These are phyloP conservation scores for Epichloe bromicola DNA, from an alignment of 2,329 filamentous ascomycete genomes.

Conservation along the genomic window DNA sequence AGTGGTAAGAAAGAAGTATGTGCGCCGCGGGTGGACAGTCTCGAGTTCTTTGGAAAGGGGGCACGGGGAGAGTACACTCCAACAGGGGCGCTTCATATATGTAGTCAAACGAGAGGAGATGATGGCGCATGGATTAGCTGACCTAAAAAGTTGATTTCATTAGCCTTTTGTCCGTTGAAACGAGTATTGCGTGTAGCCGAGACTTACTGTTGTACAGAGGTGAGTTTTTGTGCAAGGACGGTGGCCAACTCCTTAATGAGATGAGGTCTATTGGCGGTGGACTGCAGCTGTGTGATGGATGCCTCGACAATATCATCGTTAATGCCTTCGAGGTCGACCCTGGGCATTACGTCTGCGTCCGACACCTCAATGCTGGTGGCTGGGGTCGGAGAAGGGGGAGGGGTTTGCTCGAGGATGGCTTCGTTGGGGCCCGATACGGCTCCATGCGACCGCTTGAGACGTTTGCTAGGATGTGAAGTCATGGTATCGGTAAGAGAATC, in stretches of 20 bases:
- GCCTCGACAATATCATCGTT: conserved; percentile 92
- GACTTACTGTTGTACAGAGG: conserved; percentile 83
- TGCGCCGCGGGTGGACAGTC: conserved; percentile 80
- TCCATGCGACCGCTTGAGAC: conserved; percentile 66
- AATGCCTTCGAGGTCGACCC: conserved; percentile 61
- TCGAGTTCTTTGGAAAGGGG: conserved; percentile 89
- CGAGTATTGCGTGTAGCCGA: neutral
- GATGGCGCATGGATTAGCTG: conserved; percentile 87
- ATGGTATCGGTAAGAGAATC: conserved; percentile 17
- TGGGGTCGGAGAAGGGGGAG: conserved; percentile 29
- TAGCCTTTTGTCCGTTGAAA: neutral
- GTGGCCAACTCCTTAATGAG: conserved; percentile 86
- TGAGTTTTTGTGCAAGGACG: conserved; percentile 61
- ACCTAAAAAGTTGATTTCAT: conserved; percentile 40
- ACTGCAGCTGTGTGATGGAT: conserved; percentile 77
- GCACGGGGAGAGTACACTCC: conserved; percentile 67
- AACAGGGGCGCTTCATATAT: conserved; percentile 76
- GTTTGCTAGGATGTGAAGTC: conserved; percentile 42
- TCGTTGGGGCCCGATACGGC: conserved; percentile 36
- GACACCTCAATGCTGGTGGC: conserved; percentile 16
- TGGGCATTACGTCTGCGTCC: conserved; percentile 13
- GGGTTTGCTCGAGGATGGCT: conserved; percentile 69
- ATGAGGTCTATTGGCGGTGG: conserved; percentile 83
- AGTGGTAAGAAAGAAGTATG: conserved; percentile 94
- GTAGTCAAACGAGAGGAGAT: conserved; percentile 84